Base-by-base conservation (phyloP, 495 filamentous ascomycete genomes). In the Daldinia concentrica region DNA sequence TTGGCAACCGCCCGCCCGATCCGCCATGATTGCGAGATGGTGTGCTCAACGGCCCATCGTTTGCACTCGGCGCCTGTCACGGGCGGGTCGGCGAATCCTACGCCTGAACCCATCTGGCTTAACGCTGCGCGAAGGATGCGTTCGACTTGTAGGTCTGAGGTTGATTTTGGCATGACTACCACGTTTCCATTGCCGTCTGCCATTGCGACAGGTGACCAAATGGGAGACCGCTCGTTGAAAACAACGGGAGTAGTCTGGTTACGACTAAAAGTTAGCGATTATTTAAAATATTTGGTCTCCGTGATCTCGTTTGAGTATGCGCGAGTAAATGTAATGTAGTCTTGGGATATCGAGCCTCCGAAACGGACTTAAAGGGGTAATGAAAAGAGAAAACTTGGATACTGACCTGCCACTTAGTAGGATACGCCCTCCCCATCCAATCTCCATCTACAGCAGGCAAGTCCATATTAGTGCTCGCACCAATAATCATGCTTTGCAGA, bases 351-450 rank as follows among this genome's bases (percentile, higher is more conserved):
- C 6, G 4, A 37, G 6, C 12, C 36, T 14, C 37, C 6, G 3
- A 39, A 4, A 39, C n/a, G 6, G 12, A 26, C 9, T 9, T 26
- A 30, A 56, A 36, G n/a, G 54, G 6, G n/a, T 9, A 14, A 36
- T 14, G 17, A 24, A 36, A 9, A 8, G 17, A 24, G 22, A 9
- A 8, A 30, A 17, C n/a, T 57, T 32, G 7, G n/a, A 22, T 36
- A 57, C 54, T 34, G 15, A 57, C 54, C 30, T 87, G 86, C 83
- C 85, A 87, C 29, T 85, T 82, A 4, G 83, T 85, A 0, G 86
- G 86, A 70, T 87, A 88, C 19, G 86, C 86, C 9, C 86, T 71
- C 2, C 84, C 86, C 82, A 88, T 87, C 82, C 83, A 87, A 67
- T 87, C 86, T 32, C 82, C 85, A 57, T 87, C 86, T 0, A 88